Percentiles rank a stretch among this genome's conserved stretches.
These are phyloP conservation scores for Arabis hirsuta DNA, from an alignment of 345 rosid genomes.

Conservation along the genomic window DNA sequence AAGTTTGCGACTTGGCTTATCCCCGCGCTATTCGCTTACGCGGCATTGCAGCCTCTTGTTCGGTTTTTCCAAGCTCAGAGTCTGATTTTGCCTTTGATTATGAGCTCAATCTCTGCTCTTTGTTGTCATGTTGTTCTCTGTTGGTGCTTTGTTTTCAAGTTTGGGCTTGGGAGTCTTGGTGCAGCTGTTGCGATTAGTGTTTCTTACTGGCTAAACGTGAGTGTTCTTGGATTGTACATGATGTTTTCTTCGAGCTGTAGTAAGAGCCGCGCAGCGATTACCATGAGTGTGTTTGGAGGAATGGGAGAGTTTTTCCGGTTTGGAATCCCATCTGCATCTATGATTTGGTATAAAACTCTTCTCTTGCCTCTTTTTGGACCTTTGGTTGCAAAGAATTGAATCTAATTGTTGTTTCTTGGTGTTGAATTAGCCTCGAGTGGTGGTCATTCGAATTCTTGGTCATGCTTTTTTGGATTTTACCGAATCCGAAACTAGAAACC, in stretches of 20 bases:
- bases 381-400: background rate
- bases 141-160: slow-evolving; percentile 64
- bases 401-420: slow-evolving; percentile 29
- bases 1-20: slow-evolving; percentile 59
- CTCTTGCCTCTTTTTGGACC: background rate
- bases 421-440: slow-evolving; percentile 75
- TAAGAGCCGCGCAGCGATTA: slow-evolving; percentile 49
- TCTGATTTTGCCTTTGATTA: slow-evolving; percentile 58
- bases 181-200: slow-evolving; percentile 56
- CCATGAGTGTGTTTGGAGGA: slow-evolving; percentile 55
- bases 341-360: slow-evolving; percentile 60
- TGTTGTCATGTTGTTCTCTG: slow-evolving; percentile 56
- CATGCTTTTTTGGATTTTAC: slow-evolving; percentile 79
- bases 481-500: slow-evolving; percentile 87
- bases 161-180: slow-evolving; percentile 50
- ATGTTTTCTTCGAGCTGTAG: slow-evolving; percentile 53
- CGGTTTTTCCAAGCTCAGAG: slow-evolving; percentile 65
- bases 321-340: slow-evolving; percentile 69
- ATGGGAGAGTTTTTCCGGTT: slow-evolving; percentile 63
- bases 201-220: slow-evolving; percentile 61
- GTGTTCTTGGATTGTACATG: slow-evolving; percentile 58
- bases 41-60: slow-evolving; percentile 60
- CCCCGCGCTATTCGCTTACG: slow-evolving; percentile 66
- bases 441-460: slow-evolving; percentile 92
- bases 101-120: slow-evolving; percentile 52